These are phyloP conservation scores for Metschnikowia lachancei DNA, from an alignment of 805 yeast genomes.

Conservation along the genomic window DNA sequence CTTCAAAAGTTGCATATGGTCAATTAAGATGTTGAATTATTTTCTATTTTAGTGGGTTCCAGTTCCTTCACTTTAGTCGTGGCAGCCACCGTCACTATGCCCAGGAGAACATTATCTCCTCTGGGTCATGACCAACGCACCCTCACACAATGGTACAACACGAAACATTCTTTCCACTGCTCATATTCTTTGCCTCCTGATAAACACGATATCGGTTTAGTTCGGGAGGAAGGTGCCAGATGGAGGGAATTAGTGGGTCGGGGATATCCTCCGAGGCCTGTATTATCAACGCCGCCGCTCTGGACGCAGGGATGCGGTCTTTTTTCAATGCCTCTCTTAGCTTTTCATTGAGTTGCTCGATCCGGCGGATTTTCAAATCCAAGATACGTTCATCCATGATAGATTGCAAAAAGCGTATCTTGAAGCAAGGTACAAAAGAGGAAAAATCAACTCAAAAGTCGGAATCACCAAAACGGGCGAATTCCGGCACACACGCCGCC, in stretches of 20 bases:
- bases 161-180: constrained; percentile 8
- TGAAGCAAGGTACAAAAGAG: constrained; percentile 1
- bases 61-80: too few species aligned
- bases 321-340: constrained; percentile 49
- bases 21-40: too few species aligned
- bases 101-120: too few species aligned
- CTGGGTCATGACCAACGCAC: too few species aligned
- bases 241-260: constrained; percentile 46
- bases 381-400: constrained; percentile 41
- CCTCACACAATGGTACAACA: constrained; percentile 34
- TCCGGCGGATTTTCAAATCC: constrained; percentile 57
- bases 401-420: constrained; percentile 7
- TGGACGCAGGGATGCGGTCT: constrained; percentile 63
- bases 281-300: constrained; percentile 51
- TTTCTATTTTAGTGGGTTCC: too few species aligned
- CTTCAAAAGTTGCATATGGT: background rate
- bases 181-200: constrained; percentile 15
- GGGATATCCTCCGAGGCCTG: constrained; percentile 43
- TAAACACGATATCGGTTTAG: constrained; percentile 34
- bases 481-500: constrained; percentile 5
- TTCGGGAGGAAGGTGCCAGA: constrained; percentile 41
- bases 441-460: constrained; percentile 8
- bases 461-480: constrained; percentile 8
- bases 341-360: constrained; percentile 54
- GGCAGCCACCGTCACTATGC: too few species aligned